Base-by-base conservation (phyloP, 345 rosid genomes). In the Salix viminalis region DNA sequence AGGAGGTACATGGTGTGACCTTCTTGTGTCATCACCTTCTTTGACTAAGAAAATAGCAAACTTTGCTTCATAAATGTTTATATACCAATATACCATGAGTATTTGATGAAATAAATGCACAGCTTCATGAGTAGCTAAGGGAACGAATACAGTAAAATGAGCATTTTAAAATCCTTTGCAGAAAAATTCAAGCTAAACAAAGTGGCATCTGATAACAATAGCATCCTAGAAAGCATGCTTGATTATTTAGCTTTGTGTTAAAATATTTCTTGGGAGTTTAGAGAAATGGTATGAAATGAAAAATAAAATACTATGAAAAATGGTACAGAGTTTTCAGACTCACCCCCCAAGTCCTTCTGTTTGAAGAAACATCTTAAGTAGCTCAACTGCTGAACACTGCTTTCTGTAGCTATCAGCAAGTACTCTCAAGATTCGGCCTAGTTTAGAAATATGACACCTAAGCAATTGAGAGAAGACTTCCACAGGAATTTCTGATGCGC, bases 281-380 rank as follows among this genome's bases (percentile, higher is more conserved):
- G 19, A 41, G 65, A 39, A 41, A 54, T 12, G 34, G 41, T 1
- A 28, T 61, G 2, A 32, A 41, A 16, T 36, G 36, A 41, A 30
- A 60, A 10, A 58, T 21, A 58, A 74, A 50, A 56, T 24, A 71
- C 71, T 18, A 34, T n/a, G 13, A 3, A 52, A 32, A 60, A 77
- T 58, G 21, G 16, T 30, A 34, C 77, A 71, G 67, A 48, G 32
- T 67, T 50, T 67, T 48, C 44, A 75, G 74, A 66, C 83, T 81
- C 77, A 93, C 98, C 94, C 83, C 98, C 94, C 83, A 78, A 85
- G 74, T 67, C 96, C 96, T 7, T 85, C 76, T 30, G 85, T 84
- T 73, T 91, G 91, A 78, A 95, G 94, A 81, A 95, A 95, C 98
- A 95, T 95, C 81, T 86, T 91, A 66, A 95, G 82, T 75, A 95